phyloP scores from a whole-genome alignment of 371 early-diverging fungal genomes.

The Coemansia linderi region DNA sequence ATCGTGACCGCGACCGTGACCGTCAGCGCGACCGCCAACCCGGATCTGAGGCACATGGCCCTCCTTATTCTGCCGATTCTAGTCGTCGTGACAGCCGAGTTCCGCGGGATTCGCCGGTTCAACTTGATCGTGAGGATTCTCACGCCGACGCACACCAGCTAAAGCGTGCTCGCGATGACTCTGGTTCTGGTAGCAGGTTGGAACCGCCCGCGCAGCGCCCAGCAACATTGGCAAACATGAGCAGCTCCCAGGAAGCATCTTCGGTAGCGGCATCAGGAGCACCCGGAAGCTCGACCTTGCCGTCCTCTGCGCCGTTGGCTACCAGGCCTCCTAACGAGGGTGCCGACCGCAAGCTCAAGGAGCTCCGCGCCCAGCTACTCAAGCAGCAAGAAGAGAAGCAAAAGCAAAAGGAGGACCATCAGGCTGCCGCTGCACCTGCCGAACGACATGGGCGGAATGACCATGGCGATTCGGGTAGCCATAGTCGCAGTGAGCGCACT shows the following conservation, averaged over 20 bases:
- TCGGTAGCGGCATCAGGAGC: neutral
- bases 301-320: neutral
- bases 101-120: slow-evolving; percentile 25
- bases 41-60: slow-evolving; percentile 7
- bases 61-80: slow-evolving; percentile 8
- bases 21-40: slow-evolving; percentile 15
- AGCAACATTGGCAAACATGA: slow-evolving; percentile 10
- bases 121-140: slow-evolving; percentile 7
- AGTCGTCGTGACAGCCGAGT: slow-evolving; percentile 32
- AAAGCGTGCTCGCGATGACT: slow-evolving; percentile 28
- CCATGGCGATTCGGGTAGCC: slow-evolving; percentile 8
- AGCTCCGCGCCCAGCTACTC: slow-evolving; percentile 43
- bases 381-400: slow-evolving; percentile 48
- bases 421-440: neutral
- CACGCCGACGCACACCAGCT: slow-evolving; percentile 5
- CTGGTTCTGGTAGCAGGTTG: neutral
- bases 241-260: slow-evolving; percentile 1
- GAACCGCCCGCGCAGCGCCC: slow-evolving; percentile 29
- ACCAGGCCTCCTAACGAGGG: slow-evolving; percentile 31
- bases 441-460: slow-evolving; percentile 15
- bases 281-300: neutral
- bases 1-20: slow-evolving; percentile 19
- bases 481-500: slow-evolving; percentile 20
- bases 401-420: slow-evolving; percentile 7
- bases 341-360: slow-evolving; percentile 33